A percentile compares a stretch with the other conserved stretches of the same genome.
Conservation (phyloP, 495 filamentous ascomycete genomes). For the Penicillium maclennaniae region DNA sequence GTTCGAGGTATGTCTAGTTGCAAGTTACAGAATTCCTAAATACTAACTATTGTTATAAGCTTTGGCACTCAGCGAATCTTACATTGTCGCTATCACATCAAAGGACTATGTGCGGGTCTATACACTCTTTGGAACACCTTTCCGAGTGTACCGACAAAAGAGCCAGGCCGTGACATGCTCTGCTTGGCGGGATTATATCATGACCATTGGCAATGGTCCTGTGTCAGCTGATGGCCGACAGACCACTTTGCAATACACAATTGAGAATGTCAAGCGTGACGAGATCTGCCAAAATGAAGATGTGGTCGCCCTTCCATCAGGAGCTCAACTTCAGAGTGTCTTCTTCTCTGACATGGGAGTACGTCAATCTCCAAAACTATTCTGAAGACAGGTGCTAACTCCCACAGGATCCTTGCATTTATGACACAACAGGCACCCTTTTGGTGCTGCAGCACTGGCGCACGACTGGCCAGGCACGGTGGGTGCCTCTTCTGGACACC, state of each 20-base stretch:
- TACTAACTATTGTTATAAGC: slow-evolving; percentile 40
- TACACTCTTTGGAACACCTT: slow-evolving; percentile 87
- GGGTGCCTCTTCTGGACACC: slow-evolving; percentile 91
- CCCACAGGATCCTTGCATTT: slow-evolving; percentile 80
- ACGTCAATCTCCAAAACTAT: slow-evolving; percentile 22
- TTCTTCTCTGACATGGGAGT: slow-evolving; percentile 90
- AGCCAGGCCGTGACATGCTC: slow-evolving; percentile 89
- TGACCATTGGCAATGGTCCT: slow-evolving; percentile 90
- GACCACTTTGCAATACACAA: slow-evolving; percentile 69
- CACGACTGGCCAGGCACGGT: slow-evolving; percentile 73
- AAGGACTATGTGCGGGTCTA: slow-evolving; percentile 86
- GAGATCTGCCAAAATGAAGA: slow-evolving; percentile 91
- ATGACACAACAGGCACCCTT: slow-evolving; percentile 83
- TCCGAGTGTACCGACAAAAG: slow-evolving; percentile 86
- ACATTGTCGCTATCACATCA: slow-evolving; percentile 80
- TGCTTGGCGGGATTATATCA: slow-evolving; percentile 88
- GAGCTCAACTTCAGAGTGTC: slow-evolving; percentile 66
- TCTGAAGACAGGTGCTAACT: background rate
- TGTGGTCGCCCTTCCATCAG: slow-evolving; percentile 75
- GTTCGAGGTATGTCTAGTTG: slow-evolving; percentile 50
- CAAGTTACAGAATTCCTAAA: background rate
- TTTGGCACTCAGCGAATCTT: slow-evolving; percentile 89
- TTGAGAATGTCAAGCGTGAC: slow-evolving; percentile 90
- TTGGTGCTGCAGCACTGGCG: slow-evolving; percentile 91
- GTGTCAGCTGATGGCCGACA: slow-evolving; percentile 72